Conservation (phyloP, 257 asterid species). For the Thymus quinquecostatus region DNA sequence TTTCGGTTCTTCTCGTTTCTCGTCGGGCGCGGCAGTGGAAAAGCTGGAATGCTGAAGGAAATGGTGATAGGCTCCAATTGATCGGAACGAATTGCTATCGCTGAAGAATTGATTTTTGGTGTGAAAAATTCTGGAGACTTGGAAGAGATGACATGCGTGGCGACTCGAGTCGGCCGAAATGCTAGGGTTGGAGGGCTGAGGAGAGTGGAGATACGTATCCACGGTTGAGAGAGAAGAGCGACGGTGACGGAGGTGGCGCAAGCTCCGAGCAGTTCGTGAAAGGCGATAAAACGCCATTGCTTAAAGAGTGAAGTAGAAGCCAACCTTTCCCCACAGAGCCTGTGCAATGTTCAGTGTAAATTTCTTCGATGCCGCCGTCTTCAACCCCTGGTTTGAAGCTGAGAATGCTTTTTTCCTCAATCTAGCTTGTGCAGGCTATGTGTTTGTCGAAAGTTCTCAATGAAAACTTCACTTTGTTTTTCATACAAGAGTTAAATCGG, state of each 20-base stretch:
- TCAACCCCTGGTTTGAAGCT: not conserved
- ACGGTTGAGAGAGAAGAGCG: constrained; percentile 30
- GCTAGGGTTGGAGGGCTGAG: constrained; percentile 15
- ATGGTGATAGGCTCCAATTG: constrained; percentile 39
- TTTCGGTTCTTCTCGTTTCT: constrained; percentile 39
- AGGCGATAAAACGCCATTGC: constrained; percentile 39
- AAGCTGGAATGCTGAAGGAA: constrained; percentile 37
- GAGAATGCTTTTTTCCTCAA: not conserved
- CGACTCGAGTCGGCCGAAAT: constrained; percentile 21
- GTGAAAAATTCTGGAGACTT: constrained; percentile 23
- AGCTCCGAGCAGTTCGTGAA: constrained; percentile 36
- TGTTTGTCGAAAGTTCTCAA: not conserved
- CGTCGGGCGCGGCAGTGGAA: constrained; percentile 44
- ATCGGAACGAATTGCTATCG: constrained; percentile 24
- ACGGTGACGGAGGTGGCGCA: constrained; percentile 32
- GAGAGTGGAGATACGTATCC: constrained; percentile 11
- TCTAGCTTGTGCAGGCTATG: not conserved
- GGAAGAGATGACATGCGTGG: constrained; percentile 24
- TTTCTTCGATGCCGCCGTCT: not conserved
- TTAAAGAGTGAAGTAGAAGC: not conserved
- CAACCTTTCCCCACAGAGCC: too few relatives aligned
- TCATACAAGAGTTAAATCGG: not conserved
- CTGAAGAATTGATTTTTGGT: constrained; percentile 22
- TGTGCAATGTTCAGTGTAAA: not conserved
- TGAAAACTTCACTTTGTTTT: not conserved